Base-by-base conservation (phyloP, 2,329 filamentous ascomycete genomes). In the Beauveria medogensis region DNA sequence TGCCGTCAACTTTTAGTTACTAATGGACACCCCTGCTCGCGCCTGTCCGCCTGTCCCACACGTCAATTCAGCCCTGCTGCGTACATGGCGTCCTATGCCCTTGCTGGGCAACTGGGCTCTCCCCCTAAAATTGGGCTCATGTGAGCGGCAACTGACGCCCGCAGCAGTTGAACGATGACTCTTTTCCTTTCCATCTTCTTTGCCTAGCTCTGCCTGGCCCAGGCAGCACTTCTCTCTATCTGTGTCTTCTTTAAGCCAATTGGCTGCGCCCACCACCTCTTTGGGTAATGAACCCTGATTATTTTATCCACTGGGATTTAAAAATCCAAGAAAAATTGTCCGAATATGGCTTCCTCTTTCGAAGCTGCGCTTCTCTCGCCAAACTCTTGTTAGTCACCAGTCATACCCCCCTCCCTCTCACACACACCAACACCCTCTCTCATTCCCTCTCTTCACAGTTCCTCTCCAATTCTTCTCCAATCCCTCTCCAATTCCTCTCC, bases 1-100 rank as follows among this genome's bases (percentile, higher is more conserved):
- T 37, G 34, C 34, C 34, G 34, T 37, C 34, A 37, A 37, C 34
- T 37, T 5, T 16, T 37, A 37, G 34, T 16, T 16, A 3, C 12
- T 37, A 3, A 16, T 16, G 5, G 12, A 37, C 8, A 8, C 28
- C 20, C 52, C 54, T 34, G 20, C 16, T 24, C 43, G 55, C 55
- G 43, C 55, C 55, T 47, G 55, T 57, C 44, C 55, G 44, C 57
- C 48, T 47, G 57, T 59, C 57, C 48, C 48, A 53, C 55, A 10
- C 40, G 6, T 41, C 24, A 53, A 59, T 59, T 59, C 57, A 59
- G 57, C 57, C 57, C 57, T 59, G 57, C 57, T 30, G 30, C 34
- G 41, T 43, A 43, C 18, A n/a, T 43, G 41, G 41, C 41, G 14
- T 37, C 16, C 12, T 37, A 37, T 37, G 14, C 34, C 34, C 34